phyloP scores from a whole-genome alignment of 305 asterid genomes.

The Solanum hybrid region DNA sequence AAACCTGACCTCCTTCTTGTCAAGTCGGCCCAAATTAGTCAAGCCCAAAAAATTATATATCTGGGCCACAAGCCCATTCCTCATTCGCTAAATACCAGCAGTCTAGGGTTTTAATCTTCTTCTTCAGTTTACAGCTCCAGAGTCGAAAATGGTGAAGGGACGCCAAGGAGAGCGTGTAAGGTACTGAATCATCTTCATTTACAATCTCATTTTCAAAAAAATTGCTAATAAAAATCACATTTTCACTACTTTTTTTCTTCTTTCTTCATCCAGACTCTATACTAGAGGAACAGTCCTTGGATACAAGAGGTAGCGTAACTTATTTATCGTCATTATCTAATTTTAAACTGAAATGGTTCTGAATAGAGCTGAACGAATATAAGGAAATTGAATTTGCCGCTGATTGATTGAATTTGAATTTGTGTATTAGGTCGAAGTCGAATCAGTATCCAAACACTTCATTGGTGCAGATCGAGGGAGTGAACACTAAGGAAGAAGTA shows the following conservation, averaged over 20 bases:
- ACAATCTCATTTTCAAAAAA: neutral
- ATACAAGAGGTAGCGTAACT: constrained; percentile 38
- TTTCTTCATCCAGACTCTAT: constrained; percentile 21
- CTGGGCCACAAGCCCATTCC: neutral
- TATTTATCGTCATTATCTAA: neutral
- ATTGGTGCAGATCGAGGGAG: constrained; percentile 79
- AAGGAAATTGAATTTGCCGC: neutral
- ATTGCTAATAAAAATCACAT: neutral
- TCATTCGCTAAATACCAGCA: neutral
- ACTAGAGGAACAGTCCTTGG: constrained; percentile 55
- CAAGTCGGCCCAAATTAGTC: neutral
- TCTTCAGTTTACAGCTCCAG: neutral
- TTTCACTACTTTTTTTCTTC: neutral
- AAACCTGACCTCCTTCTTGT: neutral
- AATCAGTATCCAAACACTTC: constrained; percentile 93
- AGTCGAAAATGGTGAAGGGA: constrained; percentile 10
- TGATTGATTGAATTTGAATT: neutral
- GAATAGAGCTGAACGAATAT: neutral
- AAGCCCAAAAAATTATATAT: neutral
- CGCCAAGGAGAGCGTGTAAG: constrained; percentile 75
- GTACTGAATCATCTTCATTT: neutral
- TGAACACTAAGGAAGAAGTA: constrained; percentile 85
- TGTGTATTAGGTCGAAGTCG: constrained; percentile 52
- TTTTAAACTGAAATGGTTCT: neutral
- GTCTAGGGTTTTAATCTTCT: neutral